Evolutionary conservation across 2,329 filamentous ascomycete species (phyloP), one percentile per base, ranked within the genome.

Genomic region (Curvularia spicifera): DNA sequence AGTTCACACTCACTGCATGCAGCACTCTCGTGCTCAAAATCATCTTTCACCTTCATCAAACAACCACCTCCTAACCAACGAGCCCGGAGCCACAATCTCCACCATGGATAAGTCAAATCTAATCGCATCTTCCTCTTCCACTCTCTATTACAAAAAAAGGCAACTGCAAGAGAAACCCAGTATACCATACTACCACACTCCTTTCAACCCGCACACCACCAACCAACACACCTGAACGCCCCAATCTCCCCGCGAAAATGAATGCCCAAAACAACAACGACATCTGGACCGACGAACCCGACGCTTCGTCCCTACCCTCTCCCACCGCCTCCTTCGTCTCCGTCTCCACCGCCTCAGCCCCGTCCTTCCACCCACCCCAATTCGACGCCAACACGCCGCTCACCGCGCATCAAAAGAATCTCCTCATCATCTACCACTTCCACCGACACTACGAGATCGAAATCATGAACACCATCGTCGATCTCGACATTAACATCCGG

Each of bases 381-480:
- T 31, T 20, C 5, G 10, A 20, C 22, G 10, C 22, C 24, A 9
- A 18, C 29, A 9, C 26, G 13, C 22, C 28, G 15, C 47, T 59
- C 22, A 51, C 52, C 3, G 26, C 13, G 15, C 12, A 22, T 13
- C 56, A 59, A 56, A 31, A 15, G 12, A 20, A 2, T 1, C 56
- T 56, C 42, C 4, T 59, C 13, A 10, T 33, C 20, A 15, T 10
- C 8, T 48, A 56, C 20, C 8, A 18, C 1, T 29, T 31, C 5
- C 47, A 43, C 47, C n/a, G 10, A n/a, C 28, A 24, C 9, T 6
- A 18, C 42, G n/a, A 51, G 12, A 40, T 33, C 8, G 42, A 47
- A 20, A 5, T 24, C 18, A 51, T 56, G 52, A 59, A 56, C 52
- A 39, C 15, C 1, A 35, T 55, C 2, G 52, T 59, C 33, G 29